Evolutionary conservation across 345 rosid genomes (phyloP).

Genomic region (Lepidium sativum): DNA sequence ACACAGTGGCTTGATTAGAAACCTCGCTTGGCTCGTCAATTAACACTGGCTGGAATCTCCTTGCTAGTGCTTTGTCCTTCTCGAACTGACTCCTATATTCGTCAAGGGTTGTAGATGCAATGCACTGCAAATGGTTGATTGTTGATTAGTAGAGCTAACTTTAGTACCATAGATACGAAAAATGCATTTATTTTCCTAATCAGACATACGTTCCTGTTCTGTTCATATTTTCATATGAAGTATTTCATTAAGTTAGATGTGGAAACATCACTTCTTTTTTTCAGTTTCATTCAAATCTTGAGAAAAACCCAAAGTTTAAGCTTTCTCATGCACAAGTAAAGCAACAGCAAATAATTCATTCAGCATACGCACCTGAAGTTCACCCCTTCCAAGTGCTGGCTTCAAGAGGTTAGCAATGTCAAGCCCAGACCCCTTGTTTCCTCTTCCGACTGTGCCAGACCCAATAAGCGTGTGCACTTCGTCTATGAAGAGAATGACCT

Average conservation of each 20-base stretch:
- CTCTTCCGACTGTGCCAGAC: constrained; percentile 82
- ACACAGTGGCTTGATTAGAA: not conserved
- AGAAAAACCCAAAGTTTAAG: not conserved
- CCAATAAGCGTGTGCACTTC: constrained; percentile 96
- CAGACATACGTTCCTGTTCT: not conserved
- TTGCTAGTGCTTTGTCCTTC: constrained; percentile 89
- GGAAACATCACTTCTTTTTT: not conserved
- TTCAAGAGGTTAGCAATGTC: constrained; percentile 93
- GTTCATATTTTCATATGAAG: not conserved
- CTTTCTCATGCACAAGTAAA: not conserved
- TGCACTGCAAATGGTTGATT: constrained; percentile 58
- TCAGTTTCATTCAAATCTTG: not conserved
- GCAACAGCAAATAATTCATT: constrained; percentile 1
- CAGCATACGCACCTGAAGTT: constrained; percentile 57
- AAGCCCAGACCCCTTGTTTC: constrained; percentile 90
- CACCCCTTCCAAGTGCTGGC: constrained; percentile 93
- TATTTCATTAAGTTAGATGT: not conserved
- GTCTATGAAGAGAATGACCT: constrained; percentile 80
- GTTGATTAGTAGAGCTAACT: constrained; percentile 1
- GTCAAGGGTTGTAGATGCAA: constrained; percentile 87
- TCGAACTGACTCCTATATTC: constrained; percentile 84
- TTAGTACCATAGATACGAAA: not conserved
- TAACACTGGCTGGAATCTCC: constrained; percentile 91
- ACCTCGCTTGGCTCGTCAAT: constrained; percentile 94
- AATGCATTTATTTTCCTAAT: not conserved